Percentiles rank a stretch among this genome's conserved stretches.
phyloP scores from a whole-genome alignment of 768 basidiomycete genomes.

The Boletus patriciae region DNA sequence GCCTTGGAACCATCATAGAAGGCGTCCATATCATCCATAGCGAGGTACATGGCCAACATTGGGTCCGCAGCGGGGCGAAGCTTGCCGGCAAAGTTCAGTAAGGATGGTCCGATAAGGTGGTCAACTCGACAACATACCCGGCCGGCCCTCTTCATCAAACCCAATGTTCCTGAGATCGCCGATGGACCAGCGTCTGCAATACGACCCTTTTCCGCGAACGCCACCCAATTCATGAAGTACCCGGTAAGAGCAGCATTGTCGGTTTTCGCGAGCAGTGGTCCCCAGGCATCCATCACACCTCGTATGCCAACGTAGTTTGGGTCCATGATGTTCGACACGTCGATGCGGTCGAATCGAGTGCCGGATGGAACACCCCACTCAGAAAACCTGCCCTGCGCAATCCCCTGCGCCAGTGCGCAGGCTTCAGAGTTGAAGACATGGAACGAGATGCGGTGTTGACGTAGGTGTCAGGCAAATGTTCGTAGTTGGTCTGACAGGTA shows the following conservation, averaged over 20 bases:
- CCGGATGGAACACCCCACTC: constrained; percentile 23
- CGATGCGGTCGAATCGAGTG: constrained; percentile 44
- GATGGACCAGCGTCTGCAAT: constrained; percentile 7
- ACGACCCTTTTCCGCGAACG: neutral
- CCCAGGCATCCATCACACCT: constrained; percentile 38
- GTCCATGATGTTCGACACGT: constrained; percentile 51
- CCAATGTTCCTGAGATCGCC: neutral
- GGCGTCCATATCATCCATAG: constrained; percentile 14
- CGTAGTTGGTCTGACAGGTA: constrained; percentile 42
- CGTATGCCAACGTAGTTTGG: constrained; percentile 41
- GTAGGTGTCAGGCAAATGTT: constrained; percentile 38
- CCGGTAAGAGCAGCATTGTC: constrained; percentile 37
- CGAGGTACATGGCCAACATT: neutral
- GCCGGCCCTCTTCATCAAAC: constrained; percentile 12
- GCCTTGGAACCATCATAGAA: constrained; percentile 40
- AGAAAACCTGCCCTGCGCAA: constrained; percentile 23
- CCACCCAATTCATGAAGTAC: constrained; percentile 52
- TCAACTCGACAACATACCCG: constrained; percentile 14
- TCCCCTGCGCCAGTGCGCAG: constrained; percentile 39
- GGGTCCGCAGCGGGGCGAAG: constrained; percentile 3
- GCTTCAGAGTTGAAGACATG: constrained; percentile 40
- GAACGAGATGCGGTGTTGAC: constrained; percentile 36
- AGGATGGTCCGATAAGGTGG: neutral
- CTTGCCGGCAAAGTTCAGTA: constrained; percentile 11
- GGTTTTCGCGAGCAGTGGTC: constrained; percentile 36